Conservation (phyloP, 257 asterid genomes). For the Rubia yunnanensis region DNA sequence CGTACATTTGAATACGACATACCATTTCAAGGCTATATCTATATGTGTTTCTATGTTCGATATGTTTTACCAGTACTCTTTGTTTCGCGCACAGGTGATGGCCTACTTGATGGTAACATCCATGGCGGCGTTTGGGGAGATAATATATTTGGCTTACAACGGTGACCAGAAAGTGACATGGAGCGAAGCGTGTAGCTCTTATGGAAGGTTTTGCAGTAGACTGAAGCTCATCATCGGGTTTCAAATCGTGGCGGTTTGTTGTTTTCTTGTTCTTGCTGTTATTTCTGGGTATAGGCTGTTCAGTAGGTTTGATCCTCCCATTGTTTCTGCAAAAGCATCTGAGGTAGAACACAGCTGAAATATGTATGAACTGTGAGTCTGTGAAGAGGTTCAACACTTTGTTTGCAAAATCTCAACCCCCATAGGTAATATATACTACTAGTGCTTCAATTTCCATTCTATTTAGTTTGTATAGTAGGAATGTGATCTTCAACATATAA, state of each 20-base stretch:
- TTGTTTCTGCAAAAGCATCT: slow-evolving; percentile 28
- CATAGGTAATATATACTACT: not conserved
- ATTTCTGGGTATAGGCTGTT: slow-evolving; percentile 71
- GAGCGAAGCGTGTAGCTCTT: slow-evolving; percentile 86
- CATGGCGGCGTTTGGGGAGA: slow-evolving; percentile 51
- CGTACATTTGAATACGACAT: too few relatives aligned
- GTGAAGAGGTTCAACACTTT: not conserved
- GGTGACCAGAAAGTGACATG: slow-evolving; percentile 73
- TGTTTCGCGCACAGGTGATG: slow-evolving; percentile 39
- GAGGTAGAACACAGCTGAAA: slow-evolving; percentile 17
- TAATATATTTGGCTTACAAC: slow-evolving; percentile 53
- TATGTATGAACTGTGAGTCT: not conserved
- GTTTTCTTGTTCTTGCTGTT: slow-evolving; percentile 59
- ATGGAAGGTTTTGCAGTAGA: slow-evolving; percentile 55
- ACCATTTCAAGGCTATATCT: too few relatives aligned
- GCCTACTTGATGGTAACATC: slow-evolving; percentile 91
- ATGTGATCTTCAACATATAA: not conserved
- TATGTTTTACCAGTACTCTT: not conserved
- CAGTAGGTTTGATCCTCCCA: slow-evolving; percentile 61
- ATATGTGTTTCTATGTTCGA: not conserved
- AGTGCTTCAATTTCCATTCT: not conserved
- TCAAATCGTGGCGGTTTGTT: slow-evolving; percentile 44
- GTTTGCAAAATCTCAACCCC: not conserved
- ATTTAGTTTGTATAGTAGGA: not conserved
- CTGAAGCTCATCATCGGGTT: slow-evolving; percentile 51